These are phyloP conservation scores for Cutaneotrichosporon mucoides DNA, from an alignment of 1,284 basidiomycete species.

Conservation along the genomic window DNA sequence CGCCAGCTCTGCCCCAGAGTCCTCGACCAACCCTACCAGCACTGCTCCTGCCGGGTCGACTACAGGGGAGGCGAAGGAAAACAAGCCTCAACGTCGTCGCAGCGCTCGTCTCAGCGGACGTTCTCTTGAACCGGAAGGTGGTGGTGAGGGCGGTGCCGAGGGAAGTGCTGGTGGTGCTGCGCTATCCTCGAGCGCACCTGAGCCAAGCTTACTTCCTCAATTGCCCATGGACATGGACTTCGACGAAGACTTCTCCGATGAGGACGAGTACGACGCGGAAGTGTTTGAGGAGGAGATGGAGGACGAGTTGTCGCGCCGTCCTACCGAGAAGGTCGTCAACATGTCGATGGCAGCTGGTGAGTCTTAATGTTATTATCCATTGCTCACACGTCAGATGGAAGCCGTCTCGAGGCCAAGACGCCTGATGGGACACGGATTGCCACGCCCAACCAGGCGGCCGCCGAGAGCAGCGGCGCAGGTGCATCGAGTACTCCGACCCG, in stretches of 20 bases:
- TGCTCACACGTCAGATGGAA: conserved; percentile 63
- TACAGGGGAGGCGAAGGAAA: conserved; percentile 13
- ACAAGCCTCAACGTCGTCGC: conserved; percentile 57
- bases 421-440: conserved; percentile 90
- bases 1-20: background rate
- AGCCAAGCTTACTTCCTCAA: conserved; percentile 21
- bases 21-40: background rate
- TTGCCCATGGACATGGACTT: conserved; percentile 44
- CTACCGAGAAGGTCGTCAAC: conserved; percentile 75
- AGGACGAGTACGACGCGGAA: conserved; percentile 62
- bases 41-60: conserved; percentile 1
- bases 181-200: background rate
- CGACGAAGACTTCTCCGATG: conserved; percentile 63
- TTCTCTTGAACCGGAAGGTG: conserved; percentile 39
- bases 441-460: conserved; percentile 61
- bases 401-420: conserved; percentile 88
- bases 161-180: conserved; percentile 2
- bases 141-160: background rate
- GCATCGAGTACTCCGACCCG: conserved; percentile 46
- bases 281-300: conserved; percentile 60
- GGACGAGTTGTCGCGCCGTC: conserved; percentile 46
- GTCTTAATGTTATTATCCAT: too few relatives aligned
- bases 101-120: conserved; percentile 76
- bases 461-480: conserved; percentile 20
- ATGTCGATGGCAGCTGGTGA: conserved; percentile 61